Evolutionary conservation across 2,329 filamentous ascomycete species (phyloP).

Genomic region (Zalaria obscura): DNA sequence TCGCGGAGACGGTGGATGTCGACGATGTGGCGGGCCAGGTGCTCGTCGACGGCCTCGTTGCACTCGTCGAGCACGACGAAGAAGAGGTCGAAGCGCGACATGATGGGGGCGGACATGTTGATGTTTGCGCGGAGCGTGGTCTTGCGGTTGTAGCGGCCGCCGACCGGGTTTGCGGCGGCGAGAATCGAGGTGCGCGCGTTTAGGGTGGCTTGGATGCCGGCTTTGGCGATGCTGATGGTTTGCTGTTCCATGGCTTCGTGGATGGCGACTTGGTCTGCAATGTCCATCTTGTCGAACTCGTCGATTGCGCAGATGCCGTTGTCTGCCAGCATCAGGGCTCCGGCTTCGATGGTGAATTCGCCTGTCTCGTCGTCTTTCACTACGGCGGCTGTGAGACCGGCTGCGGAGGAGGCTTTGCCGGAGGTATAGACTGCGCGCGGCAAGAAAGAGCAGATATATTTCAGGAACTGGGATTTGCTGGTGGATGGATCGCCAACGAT

Average conservation of each 20-base stretch:
- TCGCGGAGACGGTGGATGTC: conserved; percentile 86
- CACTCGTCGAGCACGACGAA: conserved; percentile 96
- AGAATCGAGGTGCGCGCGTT: conserved; percentile 93
- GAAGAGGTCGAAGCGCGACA: conserved; percentile 98
- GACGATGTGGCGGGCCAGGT: conserved; percentile 89
- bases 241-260: conserved; percentile 99
- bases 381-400: conserved; percentile 91
- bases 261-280: conserved; percentile 91
- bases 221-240: conserved; percentile 97
- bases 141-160: conserved; percentile 94
- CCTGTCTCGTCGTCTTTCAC: conserved; percentile 98
- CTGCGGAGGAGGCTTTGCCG: conserved; percentile 91
- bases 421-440: conserved; percentile 95
- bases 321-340: conserved; percentile 90
- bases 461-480: conserved; percentile 94
- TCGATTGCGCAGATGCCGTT: conserved; percentile 98
- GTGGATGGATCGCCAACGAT: conserved; percentile 95
- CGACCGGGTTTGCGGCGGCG: conserved; percentile 89
- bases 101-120: conserved; percentile 97
- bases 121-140: conserved; percentile 86
- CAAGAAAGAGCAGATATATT: conserved; percentile 95
- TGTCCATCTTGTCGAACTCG: conserved; percentile 99
- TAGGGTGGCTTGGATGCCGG: conserved; percentile 91
- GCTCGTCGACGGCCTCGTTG: conserved; percentile 79
- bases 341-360: conserved; percentile 96